Evolutionary conservation across 352 stramenopile species (phyloP).

Genomic region (Elongisporangium undulatum): DNA sequence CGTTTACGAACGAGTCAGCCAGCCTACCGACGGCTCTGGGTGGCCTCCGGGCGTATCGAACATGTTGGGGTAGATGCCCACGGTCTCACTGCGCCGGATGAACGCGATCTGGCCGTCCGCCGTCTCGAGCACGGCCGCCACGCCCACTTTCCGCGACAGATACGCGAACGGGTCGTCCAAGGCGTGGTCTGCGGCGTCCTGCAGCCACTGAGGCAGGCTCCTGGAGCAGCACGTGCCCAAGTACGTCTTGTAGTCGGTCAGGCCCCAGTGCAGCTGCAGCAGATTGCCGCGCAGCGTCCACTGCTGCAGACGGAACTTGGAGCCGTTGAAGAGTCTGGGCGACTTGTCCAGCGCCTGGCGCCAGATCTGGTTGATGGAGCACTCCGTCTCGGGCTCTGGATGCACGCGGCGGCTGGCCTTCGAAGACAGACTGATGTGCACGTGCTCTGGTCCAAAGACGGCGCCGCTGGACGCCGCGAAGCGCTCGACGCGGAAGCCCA

Average conservation of each 20-base stretch:
- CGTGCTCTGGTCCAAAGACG: slow-evolving; percentile 21
- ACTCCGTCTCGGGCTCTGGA: slow-evolving; percentile 32
- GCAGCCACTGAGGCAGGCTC: slow-evolving; percentile 24
- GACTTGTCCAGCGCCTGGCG: slow-evolving; percentile 14
- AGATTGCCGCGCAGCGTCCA: slow-evolving; percentile 5
- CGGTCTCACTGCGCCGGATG: slow-evolving; percentile 54
- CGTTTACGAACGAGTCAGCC: not conserved
- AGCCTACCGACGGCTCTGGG: slow-evolving; percentile 53
- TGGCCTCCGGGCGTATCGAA: slow-evolving; percentile 78
- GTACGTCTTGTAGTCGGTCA: slow-evolving; percentile 78
- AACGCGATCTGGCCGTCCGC: slow-evolving; percentile 53
- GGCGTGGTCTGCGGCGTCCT: slow-evolving; percentile 17
- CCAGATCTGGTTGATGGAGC: slow-evolving; percentile 37
- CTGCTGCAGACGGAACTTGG: slow-evolving; percentile 56
- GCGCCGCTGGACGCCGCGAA: slow-evolving; percentile 17
- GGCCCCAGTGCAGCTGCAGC: slow-evolving; percentile 31
- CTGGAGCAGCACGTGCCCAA: slow-evolving; percentile 66
- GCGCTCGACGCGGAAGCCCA: slow-evolving; percentile 31
- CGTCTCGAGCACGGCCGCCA: slow-evolving; percentile 68
- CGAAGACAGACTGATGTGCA: slow-evolving; percentile 36
- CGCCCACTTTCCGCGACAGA: slow-evolving; percentile 75
- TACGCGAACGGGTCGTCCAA: slow-evolving; percentile 37
- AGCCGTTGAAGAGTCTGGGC: slow-evolving; percentile 67
- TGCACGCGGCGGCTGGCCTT: slow-evolving; percentile 39
- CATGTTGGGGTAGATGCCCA: slow-evolving; percentile 72